Percentiles rank a stretch among this genome's conserved stretches.
phyloP scores from a whole-genome alignment of 1,284 basidiomycete species.

The Athelia sp. region DNA sequence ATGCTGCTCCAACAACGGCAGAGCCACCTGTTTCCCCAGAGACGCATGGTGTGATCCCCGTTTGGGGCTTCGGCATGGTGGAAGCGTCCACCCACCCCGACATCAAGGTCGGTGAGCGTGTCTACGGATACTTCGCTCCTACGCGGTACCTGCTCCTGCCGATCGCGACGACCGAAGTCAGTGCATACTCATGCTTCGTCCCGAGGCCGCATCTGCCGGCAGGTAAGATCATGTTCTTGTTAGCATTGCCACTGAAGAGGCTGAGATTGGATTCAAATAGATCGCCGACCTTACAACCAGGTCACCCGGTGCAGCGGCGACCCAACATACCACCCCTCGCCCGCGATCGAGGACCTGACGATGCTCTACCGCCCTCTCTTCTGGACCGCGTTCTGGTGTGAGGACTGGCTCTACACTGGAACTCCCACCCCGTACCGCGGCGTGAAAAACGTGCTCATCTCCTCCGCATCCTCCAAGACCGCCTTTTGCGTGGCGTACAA shows the following conservation, averaged over 20 bases:
- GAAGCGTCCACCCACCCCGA: slow-evolving; percentile 39
- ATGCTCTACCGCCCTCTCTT: slow-evolving; percentile 69
- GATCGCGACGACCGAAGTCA: slow-evolving; percentile 43
- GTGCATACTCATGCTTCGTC: slow-evolving; percentile 47
- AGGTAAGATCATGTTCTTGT: slow-evolving; percentile 14
- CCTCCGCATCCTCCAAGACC: slow-evolving; percentile 63
- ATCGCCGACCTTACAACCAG: slow-evolving; percentile 62
- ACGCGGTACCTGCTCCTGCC: slow-evolving; percentile 48
- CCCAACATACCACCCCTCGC: slow-evolving; percentile 42
- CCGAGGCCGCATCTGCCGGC: slow-evolving; percentile 51
- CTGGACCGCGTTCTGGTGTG: slow-evolving; percentile 68
- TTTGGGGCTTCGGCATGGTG: slow-evolving; percentile 62
- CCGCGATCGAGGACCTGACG: slow-evolving; percentile 46
- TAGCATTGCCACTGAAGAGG: too few relatives aligned
- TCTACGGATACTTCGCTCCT: slow-evolving; percentile 62
- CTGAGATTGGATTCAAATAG: too few relatives aligned
- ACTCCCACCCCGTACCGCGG: slow-evolving; percentile 30
- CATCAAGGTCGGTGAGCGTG: slow-evolving; percentile 46
- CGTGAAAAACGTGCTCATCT: slow-evolving; percentile 44
- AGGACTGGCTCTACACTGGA: slow-evolving; percentile 54
- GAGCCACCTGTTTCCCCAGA: slow-evolving; percentile 29
- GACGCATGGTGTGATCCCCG: slow-evolving; percentile 57
- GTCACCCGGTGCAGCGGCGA: slow-evolving; percentile 52
- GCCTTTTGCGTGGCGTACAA: slow-evolving; percentile 60
- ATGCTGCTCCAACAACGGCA: slow-evolving; percentile 33